Percentiles rank a stretch among this genome's conserved stretches.
Evolutionary conservation across 1,139 yeast genomes (phyloP).

Genomic region (Candida sp.): DNA sequence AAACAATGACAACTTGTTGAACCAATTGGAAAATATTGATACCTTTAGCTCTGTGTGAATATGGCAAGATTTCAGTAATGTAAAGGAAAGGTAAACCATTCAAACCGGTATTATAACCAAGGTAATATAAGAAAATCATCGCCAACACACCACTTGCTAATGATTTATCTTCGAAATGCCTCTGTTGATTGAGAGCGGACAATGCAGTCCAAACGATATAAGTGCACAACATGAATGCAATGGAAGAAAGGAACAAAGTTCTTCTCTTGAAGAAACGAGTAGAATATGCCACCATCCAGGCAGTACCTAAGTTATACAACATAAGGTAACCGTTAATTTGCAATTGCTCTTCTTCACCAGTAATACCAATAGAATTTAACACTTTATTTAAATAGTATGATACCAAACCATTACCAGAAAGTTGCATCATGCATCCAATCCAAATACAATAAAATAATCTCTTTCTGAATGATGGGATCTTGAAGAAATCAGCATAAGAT

Average conservation of each 20-base stretch:
- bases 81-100: slow-evolving; percentile 39
- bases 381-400: slow-evolving; percentile 49
- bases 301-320: slow-evolving; percentile 37
- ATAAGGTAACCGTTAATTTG: slow-evolving; percentile 44
- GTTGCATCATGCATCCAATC: slow-evolving; percentile 39
- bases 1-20: slow-evolving; percentile 19
- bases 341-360: slow-evolving; percentile 38
- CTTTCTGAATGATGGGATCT: slow-evolving; percentile 35
- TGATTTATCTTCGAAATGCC: slow-evolving; percentile 26
- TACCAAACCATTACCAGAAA: slow-evolving; percentile 51
- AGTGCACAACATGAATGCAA: slow-evolving; percentile 32
- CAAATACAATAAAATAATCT: slow-evolving; percentile 36
- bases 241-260: slow-evolving; percentile 37
- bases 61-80: slow-evolving; percentile 43
- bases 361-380: slow-evolving; percentile 47
- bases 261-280: slow-evolving; percentile 39
- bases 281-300: slow-evolving; percentile 25
- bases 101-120: slow-evolving; percentile 34
- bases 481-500: slow-evolving; percentile 35
- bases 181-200: slow-evolving; percentile 36
- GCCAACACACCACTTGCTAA: slow-evolving; percentile 45
- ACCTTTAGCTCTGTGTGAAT: slow-evolving; percentile 44
- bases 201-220: slow-evolving; percentile 38
- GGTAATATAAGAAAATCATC: slow-evolving; percentile 40
- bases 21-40: slow-evolving; percentile 28